Base-by-base conservation (phyloP, 805 yeast species). In the Kuraishia capsulata region DNA sequence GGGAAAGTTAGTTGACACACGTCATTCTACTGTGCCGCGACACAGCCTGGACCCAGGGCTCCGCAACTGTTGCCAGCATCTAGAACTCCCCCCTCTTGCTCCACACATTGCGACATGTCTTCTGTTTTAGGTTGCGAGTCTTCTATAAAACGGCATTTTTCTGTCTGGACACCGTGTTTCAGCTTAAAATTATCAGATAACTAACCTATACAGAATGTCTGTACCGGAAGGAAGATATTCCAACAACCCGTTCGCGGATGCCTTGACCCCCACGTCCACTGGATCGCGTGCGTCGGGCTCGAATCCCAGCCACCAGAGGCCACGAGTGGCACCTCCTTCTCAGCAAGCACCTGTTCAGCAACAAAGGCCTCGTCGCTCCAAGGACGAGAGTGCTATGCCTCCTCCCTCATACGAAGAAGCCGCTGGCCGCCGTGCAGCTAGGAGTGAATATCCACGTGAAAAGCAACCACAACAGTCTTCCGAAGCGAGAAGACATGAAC, bases 391-490 rank as follows among this genome's bases (percentile, higher is more conserved):
- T 34, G 33, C 17, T 26, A 19, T 35, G 30, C 40, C 42, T 5
- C 85, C 86, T 4, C 87, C 88, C 5, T 66, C 86, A 0, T 80
- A 81, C 50, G 84, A 78, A 45, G 88, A 80, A 47, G 81, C 70
- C 17, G 78, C 85, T 2, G 76, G 76, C n/a, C 55, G 62, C 14
- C 66, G 65, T 20, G 56, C 59, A 23, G 51, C 60, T 9, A 59
- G 51, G 31, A 42, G 54, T 20, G 74, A 70, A 41, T 75, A 74
- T 50, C 81, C 82, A 38, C 62, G 65, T 42, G 84, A 77, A 44
- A 76, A 76, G 46, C 57, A 59, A 32, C 41, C 49, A 13, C 42
- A 57, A 23, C 38, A 53, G 9, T 39, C 40, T 21, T 33, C 40
- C 14, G 25, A 8, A 58, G 53, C 21, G 52, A 50, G 40, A 60